A percentile compares a stretch with the other conserved stretches of the same genome.
phyloP scores from a whole-genome alignment of 257 asterid genomes.

The Schizonepeta tenuifolia region DNA sequence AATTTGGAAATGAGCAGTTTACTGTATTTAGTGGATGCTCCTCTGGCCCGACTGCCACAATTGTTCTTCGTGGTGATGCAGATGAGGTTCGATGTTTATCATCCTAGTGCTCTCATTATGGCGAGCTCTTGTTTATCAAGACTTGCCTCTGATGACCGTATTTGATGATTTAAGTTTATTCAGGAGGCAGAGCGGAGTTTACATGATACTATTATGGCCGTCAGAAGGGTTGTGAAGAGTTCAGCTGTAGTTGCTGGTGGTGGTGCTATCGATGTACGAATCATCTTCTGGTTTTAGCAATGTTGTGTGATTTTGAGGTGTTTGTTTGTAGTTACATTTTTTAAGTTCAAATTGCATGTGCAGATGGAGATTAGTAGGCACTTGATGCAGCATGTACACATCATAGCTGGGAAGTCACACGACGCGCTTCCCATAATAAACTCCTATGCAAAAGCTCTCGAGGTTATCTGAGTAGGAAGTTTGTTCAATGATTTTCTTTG shows the following conservation, averaged over 20 bases:
- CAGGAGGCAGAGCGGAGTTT: slow-evolving; percentile 80
- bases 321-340: background rate
- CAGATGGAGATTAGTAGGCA: slow-evolving; percentile 89
- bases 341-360: slow-evolving; percentile 29
- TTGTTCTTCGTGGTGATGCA: slow-evolving; percentile 96
- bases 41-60: slow-evolving; percentile 82
- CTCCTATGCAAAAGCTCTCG: slow-evolving; percentile 89
- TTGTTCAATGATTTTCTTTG: background rate
- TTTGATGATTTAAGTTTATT: slow-evolving; percentile 47
- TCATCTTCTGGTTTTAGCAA: slow-evolving; percentile 17
- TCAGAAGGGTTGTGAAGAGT: slow-evolving; percentile 83
- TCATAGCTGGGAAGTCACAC: slow-evolving; percentile 78
- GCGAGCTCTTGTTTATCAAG: background rate
- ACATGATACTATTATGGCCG: slow-evolving; percentile 80
- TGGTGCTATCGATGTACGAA: slow-evolving; percentile 87
- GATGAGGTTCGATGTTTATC: slow-evolving; percentile 68
- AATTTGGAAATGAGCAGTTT: slow-evolving; percentile 94
- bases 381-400: slow-evolving; percentile 88
- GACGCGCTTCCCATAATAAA: slow-evolving; percentile 58
- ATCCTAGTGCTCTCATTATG: background rate
- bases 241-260: slow-evolving; percentile 93
- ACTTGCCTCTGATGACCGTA: slow-evolving; percentile 33
- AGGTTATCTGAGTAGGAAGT: no score
- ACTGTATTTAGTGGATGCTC: slow-evolving; percentile 94
- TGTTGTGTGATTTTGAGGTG: slow-evolving; percentile 7